phyloP scores from a whole-genome alignment of 495 filamentous ascomycete genomes.

The Penicillium riverlandense region DNA sequence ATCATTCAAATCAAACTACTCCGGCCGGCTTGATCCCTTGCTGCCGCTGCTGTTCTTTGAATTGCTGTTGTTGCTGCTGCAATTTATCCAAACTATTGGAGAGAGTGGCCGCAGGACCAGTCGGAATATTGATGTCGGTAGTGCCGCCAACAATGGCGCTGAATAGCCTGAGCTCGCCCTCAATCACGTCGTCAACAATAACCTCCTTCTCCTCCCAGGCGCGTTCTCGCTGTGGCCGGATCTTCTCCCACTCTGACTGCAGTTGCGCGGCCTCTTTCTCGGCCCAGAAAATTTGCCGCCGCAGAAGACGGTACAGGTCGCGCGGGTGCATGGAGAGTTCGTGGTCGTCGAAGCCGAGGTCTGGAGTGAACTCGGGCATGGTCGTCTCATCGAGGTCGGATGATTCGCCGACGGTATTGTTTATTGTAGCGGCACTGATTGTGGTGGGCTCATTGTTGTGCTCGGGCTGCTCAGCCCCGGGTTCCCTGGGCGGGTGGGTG shows the following conservation, averaged over 20 bases:
- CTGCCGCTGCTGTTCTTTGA: constrained; percentile 16
- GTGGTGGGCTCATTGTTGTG: constrained; percentile 41
- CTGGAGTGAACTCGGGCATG: constrained; percentile 28
- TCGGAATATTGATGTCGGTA: constrained; percentile 4
- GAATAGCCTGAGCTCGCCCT: constrained; percentile 45
- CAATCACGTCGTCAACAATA: constrained; percentile 52
- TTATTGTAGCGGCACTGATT: constrained; percentile 38
- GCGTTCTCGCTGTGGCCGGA: constrained; percentile 60
- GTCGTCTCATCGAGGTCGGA: constrained; percentile 42
- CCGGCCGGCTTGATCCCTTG: constrained; percentile 7
- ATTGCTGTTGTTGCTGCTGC: constrained; percentile 19
- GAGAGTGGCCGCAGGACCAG: constrained; percentile 10
- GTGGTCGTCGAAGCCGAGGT: constrained; percentile 54
- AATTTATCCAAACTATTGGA: constrained; percentile 19
- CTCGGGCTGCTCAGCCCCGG: constrained; percentile 34
- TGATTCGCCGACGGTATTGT: constrained; percentile 6
- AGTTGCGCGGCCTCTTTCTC: constrained; percentile 61
- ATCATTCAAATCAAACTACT: too few relatives aligned
- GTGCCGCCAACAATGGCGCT: constrained; percentile 24
- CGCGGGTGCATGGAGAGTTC: constrained; percentile 64
- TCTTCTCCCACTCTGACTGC: constrained; percentile 51
- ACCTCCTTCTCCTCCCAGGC: constrained; percentile 84
- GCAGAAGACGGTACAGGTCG: constrained; percentile 65
- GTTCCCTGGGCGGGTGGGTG: constrained; percentile 42
- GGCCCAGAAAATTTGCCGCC: constrained; percentile 75